Conservation (phyloP, 2,329 filamentous ascomycete species). For the Penicillium polonicum region DNA sequence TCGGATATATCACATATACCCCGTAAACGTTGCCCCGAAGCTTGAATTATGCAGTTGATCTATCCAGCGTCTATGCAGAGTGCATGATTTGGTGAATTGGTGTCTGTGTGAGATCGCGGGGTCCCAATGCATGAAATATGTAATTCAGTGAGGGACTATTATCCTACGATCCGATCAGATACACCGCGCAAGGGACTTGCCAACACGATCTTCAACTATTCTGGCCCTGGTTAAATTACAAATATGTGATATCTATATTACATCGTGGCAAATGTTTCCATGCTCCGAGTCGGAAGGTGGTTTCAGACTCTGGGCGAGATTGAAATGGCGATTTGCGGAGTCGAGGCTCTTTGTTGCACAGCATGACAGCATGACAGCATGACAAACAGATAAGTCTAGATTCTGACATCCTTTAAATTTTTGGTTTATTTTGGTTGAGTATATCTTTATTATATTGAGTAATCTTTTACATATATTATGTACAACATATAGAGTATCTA, state of each 20-base stretch:
- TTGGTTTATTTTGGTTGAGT: background rate
- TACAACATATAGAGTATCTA: too few species aligned
- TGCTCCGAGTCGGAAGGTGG: constrained; percentile 1
- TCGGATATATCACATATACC: constrained; percentile 9
- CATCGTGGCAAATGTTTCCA: background rate
- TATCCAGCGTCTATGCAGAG: constrained; percentile 6
- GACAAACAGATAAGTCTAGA: background rate
- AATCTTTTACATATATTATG: background rate
- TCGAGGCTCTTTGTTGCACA: background rate
- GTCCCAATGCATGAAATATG: constrained; percentile 5
- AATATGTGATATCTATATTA: constrained; percentile 3
- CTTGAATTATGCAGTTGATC: constrained; percentile 21
- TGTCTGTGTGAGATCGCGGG: constrained; percentile 1
- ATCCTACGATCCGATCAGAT: constrained; percentile 16
- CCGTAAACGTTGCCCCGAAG: constrained; percentile 8
- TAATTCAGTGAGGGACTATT: constrained; percentile 7
- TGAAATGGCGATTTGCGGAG: constrained; percentile 1
- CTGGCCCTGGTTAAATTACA: constrained; percentile 11
- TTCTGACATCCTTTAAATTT: background rate
- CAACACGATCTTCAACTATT: constrained; percentile 16
- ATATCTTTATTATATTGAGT: background rate
- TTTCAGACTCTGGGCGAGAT: background rate
- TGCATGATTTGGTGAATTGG: constrained; percentile 6
- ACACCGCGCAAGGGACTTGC: constrained; percentile 21
- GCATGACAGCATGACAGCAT: background rate